Evolutionary conservation across 768 basidiomycete genomes (phyloP).

Genomic region (Dioszegia aurantiaca): DNA sequence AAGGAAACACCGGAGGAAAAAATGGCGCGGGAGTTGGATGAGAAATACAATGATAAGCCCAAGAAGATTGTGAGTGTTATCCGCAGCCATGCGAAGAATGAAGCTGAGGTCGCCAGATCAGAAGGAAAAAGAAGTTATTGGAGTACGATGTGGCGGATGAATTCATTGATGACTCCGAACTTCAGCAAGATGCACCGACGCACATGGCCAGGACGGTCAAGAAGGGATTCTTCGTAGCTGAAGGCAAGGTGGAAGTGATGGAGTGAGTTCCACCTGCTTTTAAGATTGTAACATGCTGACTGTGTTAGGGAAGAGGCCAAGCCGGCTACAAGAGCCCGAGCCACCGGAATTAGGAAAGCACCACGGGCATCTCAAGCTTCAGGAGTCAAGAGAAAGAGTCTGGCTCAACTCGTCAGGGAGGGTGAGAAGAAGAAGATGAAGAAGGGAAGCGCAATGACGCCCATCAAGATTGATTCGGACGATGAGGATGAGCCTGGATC

Average conservation of each 20-base stretch:
- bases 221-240: conserved; percentile 75
- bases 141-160: conserved; percentile 90
- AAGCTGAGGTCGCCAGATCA: background rate
- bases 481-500: conserved; percentile 25
- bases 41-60: conserved; percentile 27
- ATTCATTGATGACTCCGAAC: conserved; percentile 96
- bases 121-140: conserved; percentile 48
- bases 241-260: conserved; percentile 79
- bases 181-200: conserved; percentile 83
- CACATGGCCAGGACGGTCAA: conserved; percentile 89
- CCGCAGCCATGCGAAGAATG: background rate
- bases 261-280: too few relatives aligned
- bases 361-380: conserved; percentile 11
- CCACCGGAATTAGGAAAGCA: background rate
- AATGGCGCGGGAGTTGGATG: conserved; percentile 39
- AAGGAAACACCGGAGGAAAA: conserved; percentile 23
- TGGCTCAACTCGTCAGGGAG: conserved; percentile 4
- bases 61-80: conserved; percentile 30
- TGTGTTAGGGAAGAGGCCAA: conserved; percentile 18
- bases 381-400: background rate
- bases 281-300: too few relatives aligned
- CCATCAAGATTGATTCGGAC: conserved; percentile 34
- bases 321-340: background rate
- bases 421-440: background rate
- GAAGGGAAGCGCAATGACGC: conserved; percentile 7